Evolutionary conservation across 2,329 filamentous ascomycete species (phyloP), one percentile per base, ranked within the genome.

Genomic region (Lachnum nothofagi): DNA sequence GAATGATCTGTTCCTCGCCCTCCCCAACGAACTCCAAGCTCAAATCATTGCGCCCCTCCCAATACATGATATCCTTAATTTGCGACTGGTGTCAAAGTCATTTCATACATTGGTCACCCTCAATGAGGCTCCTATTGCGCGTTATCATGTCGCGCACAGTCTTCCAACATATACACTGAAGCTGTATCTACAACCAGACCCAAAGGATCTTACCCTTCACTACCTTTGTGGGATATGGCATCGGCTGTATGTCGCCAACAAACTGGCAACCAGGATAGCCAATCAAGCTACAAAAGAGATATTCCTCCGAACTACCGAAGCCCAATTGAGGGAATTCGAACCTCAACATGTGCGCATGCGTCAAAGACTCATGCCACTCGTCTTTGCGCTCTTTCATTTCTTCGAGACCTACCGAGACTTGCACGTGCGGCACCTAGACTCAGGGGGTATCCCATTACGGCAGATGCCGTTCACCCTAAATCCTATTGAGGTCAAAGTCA

Each of bases 321-420:
- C 72, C 3, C 74, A 81, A 60, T 73, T 71, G 49, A 62, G 65
- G 17, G 78, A 80, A 41, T 85, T 84, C 57, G 77, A 78, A 16
- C 74, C 78, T 1, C 80, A 84, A 60, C 71, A 74, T 53, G 77
- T 80, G 63, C 74, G 81, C 12, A 84, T 85, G 81, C 77, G 80
- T 41, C 77, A 79, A 52, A 74, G 81, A 42, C 67, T 85, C 7
- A 81, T 83, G 47, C 81, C 81, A 1, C 63, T 83, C 6, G 70
- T 85, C 14, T 84, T 85, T 56, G 83, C 80, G 10, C 70, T 83
- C 20, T 84, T 84, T 55, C 81, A 85, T 62, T 85, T 85, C 60
- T 84, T 85, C 61, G 81, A 85, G 62, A 80, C 72, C 1, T 83
- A 82, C 60, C 76, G 81, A 49, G 74, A 72, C 33, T 68, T 82